Evolutionary conservation across 2,329 filamentous ascomycete genomes (phyloP), one percentile per base, ranked within the genome.

Genomic region (Diaporthe longicolla): DNA sequence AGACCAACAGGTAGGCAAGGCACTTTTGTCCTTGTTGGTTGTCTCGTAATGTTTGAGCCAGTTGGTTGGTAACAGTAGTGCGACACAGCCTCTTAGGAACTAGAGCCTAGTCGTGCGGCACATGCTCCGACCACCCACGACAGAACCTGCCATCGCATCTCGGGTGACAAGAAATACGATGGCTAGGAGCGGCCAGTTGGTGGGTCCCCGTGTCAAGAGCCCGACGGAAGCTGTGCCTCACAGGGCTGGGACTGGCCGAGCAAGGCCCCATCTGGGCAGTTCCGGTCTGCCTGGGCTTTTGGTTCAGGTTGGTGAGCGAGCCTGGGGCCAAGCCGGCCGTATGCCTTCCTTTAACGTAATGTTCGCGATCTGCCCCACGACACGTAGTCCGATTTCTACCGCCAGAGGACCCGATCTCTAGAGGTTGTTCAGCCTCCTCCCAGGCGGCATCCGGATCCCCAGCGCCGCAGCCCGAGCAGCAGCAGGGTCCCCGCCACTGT

Each of bases 381-480:
- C 45, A 55, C 45, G 21, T 40, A 24, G 48, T 48, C 17, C 29
- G n/a, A 32, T 40, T 29, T 32, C 29, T 32, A 32, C 29, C 29
- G 29, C 29, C 29, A 29, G 5, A 43, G 15, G 6, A 6, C 40
- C 40, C 15, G 40, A 1, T 4, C 40, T n/a, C 72, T 74, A 75
- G 7, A 85, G 77, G 75, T 79, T 85, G 52, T 82, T 68, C 32
- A 24, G 48, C 63, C 63, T 80, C 74, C 80, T 82, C 78, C 78
- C 85, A 13, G 90, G 90, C 24, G 90, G 90, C 83, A 89, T 85
- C 59, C 90, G 85, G 74, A 92, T 91, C 0, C 86, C 88, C 77
- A 87, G 79, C 8, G 79, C 79, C 11, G 77, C 76, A 73, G 78
- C 80, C 54, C 80, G 78, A 29, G 77, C 76, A 11, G 74, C 79